These are phyloP conservation scores for Tinospora cordifolia DNA, from an alignment of 164 flowering plant genomes.

Conservation along the genomic window DNA sequence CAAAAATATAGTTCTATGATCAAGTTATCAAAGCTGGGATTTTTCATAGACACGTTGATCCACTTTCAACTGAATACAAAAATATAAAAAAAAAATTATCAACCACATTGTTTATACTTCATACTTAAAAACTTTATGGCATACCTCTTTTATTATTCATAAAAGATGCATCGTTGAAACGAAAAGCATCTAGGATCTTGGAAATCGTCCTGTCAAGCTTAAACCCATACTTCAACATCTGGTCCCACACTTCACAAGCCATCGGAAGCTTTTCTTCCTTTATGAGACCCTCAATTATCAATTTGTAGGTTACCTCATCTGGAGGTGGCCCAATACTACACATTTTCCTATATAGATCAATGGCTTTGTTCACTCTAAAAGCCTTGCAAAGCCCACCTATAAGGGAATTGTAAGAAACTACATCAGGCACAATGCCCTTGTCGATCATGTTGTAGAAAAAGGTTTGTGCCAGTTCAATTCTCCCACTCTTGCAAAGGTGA, in stretches of 20 bases:
- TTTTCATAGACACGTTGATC: neutral
- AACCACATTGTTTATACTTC: neutral
- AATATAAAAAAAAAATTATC: neutral
- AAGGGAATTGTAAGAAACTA: constrained; percentile 71
- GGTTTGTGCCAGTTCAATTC: constrained; percentile 43
- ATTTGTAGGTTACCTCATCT: constrained; percentile 75
- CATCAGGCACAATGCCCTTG: constrained; percentile 61
- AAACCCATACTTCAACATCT: constrained; percentile 95
- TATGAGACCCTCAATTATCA: constrained; percentile 71
- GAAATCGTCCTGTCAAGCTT: constrained; percentile 64
- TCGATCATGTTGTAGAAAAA: constrained; percentile 59
- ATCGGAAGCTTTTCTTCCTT: constrained; percentile 45
- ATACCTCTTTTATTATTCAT: constrained; percentile 19
- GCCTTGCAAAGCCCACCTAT: constrained; percentile 72
- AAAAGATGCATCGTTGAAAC: constrained; percentile 26
- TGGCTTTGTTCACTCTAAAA: constrained; percentile 53
- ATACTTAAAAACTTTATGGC: constrained; percentile 4
- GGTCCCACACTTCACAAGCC: constrained; percentile 81
- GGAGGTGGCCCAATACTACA: constrained; percentile 43
- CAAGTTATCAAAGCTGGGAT: no score
- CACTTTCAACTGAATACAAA: neutral
- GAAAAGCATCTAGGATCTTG: constrained; percentile 46
- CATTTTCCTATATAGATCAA: constrained; percentile 66
- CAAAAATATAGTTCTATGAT: no score
- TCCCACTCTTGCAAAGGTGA: constrained; percentile 62